Conservation (phyloP, 2,329 filamentous ascomycete species). For the Fusarium zealandicum region DNA sequence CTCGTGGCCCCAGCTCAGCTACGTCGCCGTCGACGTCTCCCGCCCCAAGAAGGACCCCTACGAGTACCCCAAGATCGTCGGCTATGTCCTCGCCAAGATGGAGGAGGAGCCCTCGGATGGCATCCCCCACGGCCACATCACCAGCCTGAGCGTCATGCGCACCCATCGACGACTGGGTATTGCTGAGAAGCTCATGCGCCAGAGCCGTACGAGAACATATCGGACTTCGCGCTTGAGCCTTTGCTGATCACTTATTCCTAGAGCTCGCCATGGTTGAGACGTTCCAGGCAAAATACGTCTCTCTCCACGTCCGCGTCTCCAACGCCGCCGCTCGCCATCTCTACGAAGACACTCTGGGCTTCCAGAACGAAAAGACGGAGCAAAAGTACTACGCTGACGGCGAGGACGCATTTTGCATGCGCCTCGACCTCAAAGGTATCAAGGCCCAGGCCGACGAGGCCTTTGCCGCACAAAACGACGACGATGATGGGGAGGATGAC, state of each 20-base stretch:
- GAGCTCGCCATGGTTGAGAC: conserved; percentile 97
- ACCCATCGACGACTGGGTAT: conserved; percentile 91
- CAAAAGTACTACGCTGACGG: conserved; percentile 96
- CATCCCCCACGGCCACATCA: conserved; percentile 94
- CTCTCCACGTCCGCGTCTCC: conserved; percentile 91
- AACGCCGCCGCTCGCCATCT: conserved; percentile 91
- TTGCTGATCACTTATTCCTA: conserved; percentile 45
- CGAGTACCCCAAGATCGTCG: conserved; percentile 96
- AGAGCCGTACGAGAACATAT: conserved; percentile 74
- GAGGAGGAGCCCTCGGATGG: conserved; percentile 95
- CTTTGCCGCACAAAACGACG: conserved; percentile 50
- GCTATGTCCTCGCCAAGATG: conserved; percentile 99
- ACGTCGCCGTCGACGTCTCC: conserved; percentile 91
- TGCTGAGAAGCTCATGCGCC: conserved; percentile 96
- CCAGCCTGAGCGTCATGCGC: conserved; percentile 92
- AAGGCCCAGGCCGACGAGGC: conserved; percentile 54
- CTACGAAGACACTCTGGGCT: conserved; percentile 91
- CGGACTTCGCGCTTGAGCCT: not conserved
- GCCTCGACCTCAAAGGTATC: conserved; percentile 77
- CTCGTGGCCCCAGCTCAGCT: conserved; percentile 96
- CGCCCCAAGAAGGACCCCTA: conserved; percentile 79
- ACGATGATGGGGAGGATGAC: conserved; percentile 46
- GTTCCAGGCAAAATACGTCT: conserved; percentile 90
- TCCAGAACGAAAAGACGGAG: conserved; percentile 86
- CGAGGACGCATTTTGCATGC: conserved; percentile 95